Percentiles rank a stretch among this genome's conserved stretches.
Evolutionary conservation across 225 moss, liverwort and hornwort genomes (phyloP).

Genomic region (Thuidium tamariscinum): DNA sequence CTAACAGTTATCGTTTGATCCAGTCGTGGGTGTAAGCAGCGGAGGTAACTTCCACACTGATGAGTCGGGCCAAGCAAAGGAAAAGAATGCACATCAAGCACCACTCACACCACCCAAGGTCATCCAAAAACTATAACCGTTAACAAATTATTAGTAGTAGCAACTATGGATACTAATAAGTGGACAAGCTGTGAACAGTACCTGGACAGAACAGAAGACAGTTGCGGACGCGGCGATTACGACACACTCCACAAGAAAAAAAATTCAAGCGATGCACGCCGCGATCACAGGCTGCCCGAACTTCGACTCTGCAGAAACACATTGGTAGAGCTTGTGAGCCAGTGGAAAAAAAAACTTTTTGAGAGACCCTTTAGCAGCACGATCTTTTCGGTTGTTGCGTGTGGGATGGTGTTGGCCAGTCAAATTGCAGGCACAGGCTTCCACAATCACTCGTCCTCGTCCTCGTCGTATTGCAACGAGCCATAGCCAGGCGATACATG

Average conservation of each 20-base stretch:
- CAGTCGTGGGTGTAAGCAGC: neutral
- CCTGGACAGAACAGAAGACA: neutral
- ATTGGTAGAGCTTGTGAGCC: neutral
- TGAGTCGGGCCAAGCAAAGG: neutral
- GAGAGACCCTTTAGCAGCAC: neutral
- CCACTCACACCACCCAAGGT: conserved; percentile 1
- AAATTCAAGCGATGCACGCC: neutral
- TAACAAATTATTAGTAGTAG: neutral
- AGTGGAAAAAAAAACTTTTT: neutral
- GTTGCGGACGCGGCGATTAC: neutral
- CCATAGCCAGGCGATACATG: neutral
- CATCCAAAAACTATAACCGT: neutral
- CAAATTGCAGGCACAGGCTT: neutral
- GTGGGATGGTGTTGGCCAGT: neutral
- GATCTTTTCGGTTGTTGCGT: neutral
- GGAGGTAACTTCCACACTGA: neutral
- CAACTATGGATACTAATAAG: neutral
- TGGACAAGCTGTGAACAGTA: neutral
- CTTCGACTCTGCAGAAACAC: neutral
- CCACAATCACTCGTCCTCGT: neutral
- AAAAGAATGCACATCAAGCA: neutral
- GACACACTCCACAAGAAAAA: neutral
- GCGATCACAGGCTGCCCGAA: neutral
- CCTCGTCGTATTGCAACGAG: neutral
- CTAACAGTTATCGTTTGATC: neutral